Evolutionary conservation across 192 early-diverging fungal species (phyloP).

Genomic region (Lunasporangiospora selenospora): DNA sequence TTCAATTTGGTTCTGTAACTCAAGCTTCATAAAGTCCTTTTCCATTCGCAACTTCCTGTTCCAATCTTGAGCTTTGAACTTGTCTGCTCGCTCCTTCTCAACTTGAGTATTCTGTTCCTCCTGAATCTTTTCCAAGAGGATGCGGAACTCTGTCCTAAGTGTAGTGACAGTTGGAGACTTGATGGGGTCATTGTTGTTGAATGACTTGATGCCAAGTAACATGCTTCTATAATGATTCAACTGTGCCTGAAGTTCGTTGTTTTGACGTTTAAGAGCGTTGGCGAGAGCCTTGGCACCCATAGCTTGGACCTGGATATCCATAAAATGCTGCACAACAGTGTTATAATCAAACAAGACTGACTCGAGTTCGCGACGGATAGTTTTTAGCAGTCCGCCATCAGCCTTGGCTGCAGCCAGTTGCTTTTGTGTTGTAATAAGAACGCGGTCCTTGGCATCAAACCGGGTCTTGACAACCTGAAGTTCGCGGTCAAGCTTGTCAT

Average conservation of each 20-base stretch:
- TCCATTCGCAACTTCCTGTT: constrained; percentile 40
- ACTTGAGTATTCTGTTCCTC: constrained; percentile 33
- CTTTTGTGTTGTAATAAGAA: constrained; percentile 32
- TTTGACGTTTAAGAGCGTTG: constrained; percentile 29
- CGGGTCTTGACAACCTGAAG: constrained; percentile 27
- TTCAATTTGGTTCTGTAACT: constrained; percentile 44
- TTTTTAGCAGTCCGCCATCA: constrained; percentile 34
- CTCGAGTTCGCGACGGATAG: constrained; percentile 40
- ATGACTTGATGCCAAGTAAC: constrained; percentile 43
- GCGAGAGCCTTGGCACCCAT: constrained; percentile 36
- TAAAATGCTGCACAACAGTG: constrained; percentile 44
- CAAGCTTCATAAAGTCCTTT: constrained; percentile 45
- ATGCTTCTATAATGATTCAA: constrained; percentile 31
- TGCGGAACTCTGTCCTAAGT: constrained; percentile 27
- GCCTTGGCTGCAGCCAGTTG: constrained; percentile 27
- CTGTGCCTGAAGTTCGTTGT: constrained; percentile 31
- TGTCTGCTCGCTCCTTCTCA: constrained; percentile 25
- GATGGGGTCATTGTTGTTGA: constrained; percentile 48
- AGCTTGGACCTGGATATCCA: constrained; percentile 40
- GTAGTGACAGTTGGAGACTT: constrained; percentile 40
- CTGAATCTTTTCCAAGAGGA: constrained; percentile 39
- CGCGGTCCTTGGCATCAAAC: constrained; percentile 39
- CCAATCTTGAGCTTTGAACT: constrained; percentile 35
- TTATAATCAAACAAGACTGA: constrained; percentile 44
- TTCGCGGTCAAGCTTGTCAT: constrained; percentile 18